Evolutionary conservation across 768 basidiomycete genomes (phyloP).

Genomic region (Strobilomyces echinocephalus): DNA sequence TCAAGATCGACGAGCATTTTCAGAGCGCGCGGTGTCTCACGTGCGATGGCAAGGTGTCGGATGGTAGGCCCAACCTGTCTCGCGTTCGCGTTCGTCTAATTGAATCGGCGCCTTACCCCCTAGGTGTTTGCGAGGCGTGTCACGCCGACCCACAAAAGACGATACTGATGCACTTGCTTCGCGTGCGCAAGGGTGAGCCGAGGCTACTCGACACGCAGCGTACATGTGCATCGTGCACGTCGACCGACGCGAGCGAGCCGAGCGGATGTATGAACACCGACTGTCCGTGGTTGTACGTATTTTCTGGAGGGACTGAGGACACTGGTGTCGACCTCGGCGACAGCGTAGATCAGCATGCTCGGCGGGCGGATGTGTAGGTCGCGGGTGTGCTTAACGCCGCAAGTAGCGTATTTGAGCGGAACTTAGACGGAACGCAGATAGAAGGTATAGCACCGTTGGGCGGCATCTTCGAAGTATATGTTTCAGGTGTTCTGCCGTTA

Average conservation of each 20-base stretch:
- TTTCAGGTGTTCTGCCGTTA: too few relatives aligned
- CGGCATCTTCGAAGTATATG: too few relatives aligned
- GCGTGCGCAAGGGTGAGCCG: slow-evolving; percentile 50
- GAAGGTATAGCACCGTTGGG: too few relatives aligned
- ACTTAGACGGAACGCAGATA: too few relatives aligned
- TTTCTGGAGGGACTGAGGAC: slow-evolving; percentile 27
- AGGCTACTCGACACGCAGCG: slow-evolving; percentile 54
- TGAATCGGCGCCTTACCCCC: neutral
- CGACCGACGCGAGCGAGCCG: slow-evolving; percentile 49
- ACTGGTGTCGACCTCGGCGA: slow-evolving; percentile 26
- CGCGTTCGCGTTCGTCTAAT: neutral
- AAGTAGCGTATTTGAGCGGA: too few relatives aligned
- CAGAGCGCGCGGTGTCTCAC: slow-evolving; percentile 59
- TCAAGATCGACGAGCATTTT: slow-evolving; percentile 75
- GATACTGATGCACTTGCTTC: slow-evolving; percentile 51
- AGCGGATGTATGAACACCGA: slow-evolving; percentile 80
- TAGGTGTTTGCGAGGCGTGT: slow-evolving; percentile 69
- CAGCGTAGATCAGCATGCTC: too few relatives aligned
- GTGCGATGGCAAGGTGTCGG: slow-evolving; percentile 52
- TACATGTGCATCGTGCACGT: slow-evolving; percentile 70
- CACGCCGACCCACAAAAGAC: slow-evolving; percentile 46
- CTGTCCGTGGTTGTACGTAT: slow-evolving; percentile 72
- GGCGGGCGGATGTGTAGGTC: too few relatives aligned
- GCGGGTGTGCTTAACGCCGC: too few relatives aligned
- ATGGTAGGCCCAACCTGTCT: slow-evolving; percentile 39